Conservation (phyloP, 345 rosid species). For the Brassica juncea region DNA sequence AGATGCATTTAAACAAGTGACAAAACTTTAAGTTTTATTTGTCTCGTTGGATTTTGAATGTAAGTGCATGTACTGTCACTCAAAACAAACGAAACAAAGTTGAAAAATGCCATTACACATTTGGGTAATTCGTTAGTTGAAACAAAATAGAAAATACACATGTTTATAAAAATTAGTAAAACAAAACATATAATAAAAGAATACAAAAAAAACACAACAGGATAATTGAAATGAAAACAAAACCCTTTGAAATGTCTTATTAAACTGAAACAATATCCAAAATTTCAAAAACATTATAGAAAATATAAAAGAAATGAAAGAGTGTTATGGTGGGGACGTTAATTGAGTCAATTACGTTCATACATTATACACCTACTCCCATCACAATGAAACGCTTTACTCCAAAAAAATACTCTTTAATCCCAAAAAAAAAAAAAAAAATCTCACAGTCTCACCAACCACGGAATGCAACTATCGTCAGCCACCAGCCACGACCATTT, state of each 20-base stretch:
- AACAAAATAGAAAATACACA: background rate
- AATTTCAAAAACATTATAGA: slow-evolving; percentile 4
- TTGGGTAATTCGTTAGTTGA: background rate
- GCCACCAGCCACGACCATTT: slow-evolving; percentile 44
- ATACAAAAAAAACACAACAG: background rate
- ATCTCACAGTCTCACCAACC: slow-evolving; percentile 43
- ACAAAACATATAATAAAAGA: background rate
- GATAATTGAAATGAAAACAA: background rate
- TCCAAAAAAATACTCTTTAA: slow-evolving; percentile 11
- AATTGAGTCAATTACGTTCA: slow-evolving; percentile 37
- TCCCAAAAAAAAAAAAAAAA: background rate
- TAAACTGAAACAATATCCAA: slow-evolving; percentile 11
- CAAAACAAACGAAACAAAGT: background rate
- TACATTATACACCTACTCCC: slow-evolving; percentile 44
- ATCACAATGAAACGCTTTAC: slow-evolving; percentile 36
- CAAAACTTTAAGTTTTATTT: background rate
- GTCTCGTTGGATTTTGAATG: background rate
- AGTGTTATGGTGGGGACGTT: slow-evolving; percentile 31
- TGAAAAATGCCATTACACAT: background rate
- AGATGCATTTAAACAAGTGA: background rate
- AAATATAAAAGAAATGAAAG: background rate
- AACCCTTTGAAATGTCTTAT: background rate
- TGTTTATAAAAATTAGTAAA: background rate
- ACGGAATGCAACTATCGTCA: slow-evolving; percentile 32
- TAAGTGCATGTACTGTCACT: slow-evolving; percentile 2